phyloP scores from a whole-genome alignment of 2,329 filamentous ascomycete genomes.

The Lasiodiplodia hormozganensis region DNA sequence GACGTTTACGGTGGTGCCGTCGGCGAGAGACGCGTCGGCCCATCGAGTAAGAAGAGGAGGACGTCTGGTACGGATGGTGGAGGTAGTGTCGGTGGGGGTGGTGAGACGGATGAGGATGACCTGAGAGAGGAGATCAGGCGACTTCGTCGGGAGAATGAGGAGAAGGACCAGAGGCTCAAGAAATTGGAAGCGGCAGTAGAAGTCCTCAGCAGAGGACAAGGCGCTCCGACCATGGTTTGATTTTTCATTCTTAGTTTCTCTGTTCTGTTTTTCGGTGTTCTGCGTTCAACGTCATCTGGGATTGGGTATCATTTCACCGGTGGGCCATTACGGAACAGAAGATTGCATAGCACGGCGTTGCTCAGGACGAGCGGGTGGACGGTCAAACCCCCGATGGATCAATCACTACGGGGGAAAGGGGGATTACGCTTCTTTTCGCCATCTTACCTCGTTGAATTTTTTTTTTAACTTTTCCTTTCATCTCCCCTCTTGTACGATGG shows the following conservation, averaged over 20 bases:
- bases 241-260: not conserved
- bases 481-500: constrained; percentile 27
- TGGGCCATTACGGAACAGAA: constrained; percentile 1
- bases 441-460: not conserved
- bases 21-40: constrained; percentile 37
- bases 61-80: constrained; percentile 38
- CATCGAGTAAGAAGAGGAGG: constrained; percentile 42
- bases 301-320: not conserved
- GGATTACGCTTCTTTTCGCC: not conserved
- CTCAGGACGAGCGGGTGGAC: constrained; percentile 12
- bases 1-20: constrained; percentile 36
- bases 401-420: not conserved
- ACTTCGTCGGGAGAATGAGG: constrained; percentile 49
- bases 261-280: constrained; percentile 6
- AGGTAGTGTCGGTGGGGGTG: constrained; percentile 29
- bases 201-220: constrained; percentile 24
- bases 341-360: constrained; percentile 28
- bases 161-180: constrained; percentile 47
- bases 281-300: not conserved
- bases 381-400: not conserved
- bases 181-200: constrained; percentile 45
- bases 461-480: not conserved
- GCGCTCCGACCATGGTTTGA: constrained; percentile 10
- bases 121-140: constrained; percentile 50
- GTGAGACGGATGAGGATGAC: constrained; percentile 40